Evolutionary conservation across 2,329 filamentous ascomycete genomes (phyloP), one percentile per base, ranked within the genome.

Genomic region (Macroventuria anomochaeta): DNA sequence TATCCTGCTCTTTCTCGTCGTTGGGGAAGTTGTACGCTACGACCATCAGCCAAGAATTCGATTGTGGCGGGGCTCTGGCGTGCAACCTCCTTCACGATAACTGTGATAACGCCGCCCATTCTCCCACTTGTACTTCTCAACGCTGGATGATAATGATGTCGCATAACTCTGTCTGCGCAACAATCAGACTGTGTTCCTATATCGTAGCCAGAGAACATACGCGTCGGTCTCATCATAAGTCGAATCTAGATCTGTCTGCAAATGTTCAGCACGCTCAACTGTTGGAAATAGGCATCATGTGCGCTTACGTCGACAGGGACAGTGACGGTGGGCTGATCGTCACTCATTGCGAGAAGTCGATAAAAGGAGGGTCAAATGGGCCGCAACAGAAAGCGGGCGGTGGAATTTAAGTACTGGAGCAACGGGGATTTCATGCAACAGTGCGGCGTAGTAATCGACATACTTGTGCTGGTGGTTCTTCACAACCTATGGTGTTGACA

Each of bases 1-100:
- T 68, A 58, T 80, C 72, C 50, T 76, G 71, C 33, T 76, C 75
- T 13, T 62, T 61, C 52, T 79, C 76, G 46, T 79, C 76, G 50
- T 79, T 79, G 3, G 76, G 77, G 13, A 75, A 75, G 65, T 67
- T 70, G 63, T 75, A 73, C n/a, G 67, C 64, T 46, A 20, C 12
- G 28, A 20, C 15, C 4, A 21, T 51, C 40, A 51, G 47, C 32
- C 40, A 38, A 26, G 32, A 26, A 1, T 23, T 17, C 5, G 10
- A 21, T 20, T 31, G 13, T 17, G 7, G 75, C 55, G 62, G 28
- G 56, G 44, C 26, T 29, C 32, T 21, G 26, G 39, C 18, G 26
- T 32, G 26, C 40, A 21, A 48, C 47, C 47, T 44, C 71, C 72
- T 48, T 73, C 71, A 23, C 70, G 61, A 46, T 73, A 74, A 2